Base-by-base conservation (phyloP, 352 stramenopile species). In the Phytophthora macrochlamydospora region DNA sequence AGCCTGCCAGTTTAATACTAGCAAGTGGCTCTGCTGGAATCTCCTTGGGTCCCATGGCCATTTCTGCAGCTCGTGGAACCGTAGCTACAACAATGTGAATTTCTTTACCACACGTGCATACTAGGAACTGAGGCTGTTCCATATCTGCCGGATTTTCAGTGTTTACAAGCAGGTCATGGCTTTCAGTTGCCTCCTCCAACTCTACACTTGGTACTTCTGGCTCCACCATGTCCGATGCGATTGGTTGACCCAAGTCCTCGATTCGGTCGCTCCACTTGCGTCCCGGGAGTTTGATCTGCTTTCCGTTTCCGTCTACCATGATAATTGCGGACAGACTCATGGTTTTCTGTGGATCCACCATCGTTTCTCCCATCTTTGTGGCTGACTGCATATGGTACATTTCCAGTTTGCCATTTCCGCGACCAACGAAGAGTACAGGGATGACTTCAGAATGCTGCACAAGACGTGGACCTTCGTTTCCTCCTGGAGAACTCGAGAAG, bases 351-450 rank as follows among this genome's bases (percentile, higher is more conserved):
- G 56, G 50, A 68, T 92, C 81, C 4, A 90, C 70, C 0, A 90
- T 49, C 9, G 66, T 87, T 71, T 90, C 80, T 31, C 73, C 81
- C 46, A 92, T 88, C 54, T 92, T 92, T 50, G 65, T 83, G 7
- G 79, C 78, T 3, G 84, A 81, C 18, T 90, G 75, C 2, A 92
- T 56, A 56, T 94, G 81, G 44, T 85, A 94, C 76, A 92, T 85
- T 58, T 94, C 82, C 29, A 92, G 37, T 56, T 87, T 86, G 0
- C 84, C 81, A 12, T 79, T 87, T 4, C 83, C 81, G 40, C 86
- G 80, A 9, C 86, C 86, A 24, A 92, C 76, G 63, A 91, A 92
- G 3, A 94, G 67, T 2, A 91, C 71, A 28, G 74, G 79, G 9
- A 91, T 72, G 37, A 85, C 74, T 65, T 89, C 79, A 38, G 68